Conservation (phyloP, 2,329 filamentous ascomycete species). For the Shiraia bambusicola region DNA sequence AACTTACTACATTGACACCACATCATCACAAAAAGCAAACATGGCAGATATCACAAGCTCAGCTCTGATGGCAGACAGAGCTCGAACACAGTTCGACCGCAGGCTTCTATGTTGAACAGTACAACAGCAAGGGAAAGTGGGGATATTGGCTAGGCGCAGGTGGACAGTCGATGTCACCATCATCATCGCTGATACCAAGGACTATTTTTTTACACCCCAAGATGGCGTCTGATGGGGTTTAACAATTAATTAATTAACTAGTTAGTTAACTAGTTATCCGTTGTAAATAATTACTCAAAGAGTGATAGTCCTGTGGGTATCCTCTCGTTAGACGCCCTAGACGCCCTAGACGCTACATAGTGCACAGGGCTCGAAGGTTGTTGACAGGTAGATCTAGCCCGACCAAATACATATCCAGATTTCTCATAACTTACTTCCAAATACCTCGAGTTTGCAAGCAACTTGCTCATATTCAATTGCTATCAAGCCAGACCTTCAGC, state of each 20-base stretch:
- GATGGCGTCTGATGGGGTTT: no score
- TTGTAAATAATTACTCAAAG: no score
- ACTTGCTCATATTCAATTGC: background rate
- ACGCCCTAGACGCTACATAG: constrained; percentile 22
- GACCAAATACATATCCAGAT: background rate
- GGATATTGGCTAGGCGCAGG: constrained; percentile 11
- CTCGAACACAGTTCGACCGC: constrained; percentile 7
- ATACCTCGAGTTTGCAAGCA: background rate
- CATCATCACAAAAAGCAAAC: background rate
- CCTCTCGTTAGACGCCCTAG: constrained; percentile 19
- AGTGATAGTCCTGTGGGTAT: no score
- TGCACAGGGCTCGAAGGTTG: constrained; percentile 4
- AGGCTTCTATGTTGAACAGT: constrained; percentile 14
- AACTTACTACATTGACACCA: background rate
- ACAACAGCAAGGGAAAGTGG: constrained; percentile 18
- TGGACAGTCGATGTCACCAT: no score
- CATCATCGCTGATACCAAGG: no score
- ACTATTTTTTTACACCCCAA: no score
- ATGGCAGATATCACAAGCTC: no score
- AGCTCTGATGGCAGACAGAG: no score
- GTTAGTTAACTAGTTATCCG: no score
- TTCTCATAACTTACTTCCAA: background rate
- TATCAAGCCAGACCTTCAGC: background rate
- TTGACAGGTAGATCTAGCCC: no score
- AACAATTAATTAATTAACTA: no score